Conservation (phyloP, 352 stramenopile species). For the Phytophthora hybrid region DNA sequence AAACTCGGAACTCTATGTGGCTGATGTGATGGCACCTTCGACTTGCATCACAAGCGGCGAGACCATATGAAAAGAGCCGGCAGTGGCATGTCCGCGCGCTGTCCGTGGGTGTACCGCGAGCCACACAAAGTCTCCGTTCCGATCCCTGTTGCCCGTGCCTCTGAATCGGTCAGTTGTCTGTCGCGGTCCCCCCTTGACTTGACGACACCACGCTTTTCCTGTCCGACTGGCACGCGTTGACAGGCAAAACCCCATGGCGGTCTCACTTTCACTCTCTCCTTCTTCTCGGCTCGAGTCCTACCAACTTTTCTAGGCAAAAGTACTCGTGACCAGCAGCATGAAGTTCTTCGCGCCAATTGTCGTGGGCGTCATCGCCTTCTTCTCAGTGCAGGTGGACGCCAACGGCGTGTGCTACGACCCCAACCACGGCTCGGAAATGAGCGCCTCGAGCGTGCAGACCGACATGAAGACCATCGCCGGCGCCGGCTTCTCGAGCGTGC, state of each 20-base stretch:
- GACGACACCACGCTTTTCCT: slow-evolving; percentile 14
- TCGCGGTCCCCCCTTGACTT: slow-evolving; percentile 11
- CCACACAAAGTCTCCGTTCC: slow-evolving; percentile 29
- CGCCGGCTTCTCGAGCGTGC: slow-evolving; percentile 66
- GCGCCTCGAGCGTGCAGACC: slow-evolving; percentile 36
- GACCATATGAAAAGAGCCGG: slow-evolving; percentile 37
- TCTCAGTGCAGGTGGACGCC: slow-evolving; percentile 50
- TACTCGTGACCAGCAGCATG: slow-evolving; percentile 41
- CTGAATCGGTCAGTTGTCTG: slow-evolving; percentile 18
- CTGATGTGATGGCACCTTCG: slow-evolving; percentile 12
- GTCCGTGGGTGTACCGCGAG: slow-evolving; percentile 24
- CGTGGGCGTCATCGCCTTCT: slow-evolving; percentile 44
- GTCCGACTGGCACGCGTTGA: slow-evolving; percentile 26
- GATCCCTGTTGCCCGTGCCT: slow-evolving; percentile 25
- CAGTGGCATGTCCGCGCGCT: slow-evolving; percentile 22
- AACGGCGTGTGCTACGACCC: slow-evolving; percentile 81
- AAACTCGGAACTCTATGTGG: slow-evolving; percentile 5
- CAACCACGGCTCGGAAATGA: slow-evolving; percentile 56
- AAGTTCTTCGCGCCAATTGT: slow-evolving; percentile 49
- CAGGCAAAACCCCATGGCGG: slow-evolving; percentile 1
- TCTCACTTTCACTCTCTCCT: slow-evolving; percentile 41
- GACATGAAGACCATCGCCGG: slow-evolving; percentile 64
- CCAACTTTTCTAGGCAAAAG: slow-evolving; percentile 41
- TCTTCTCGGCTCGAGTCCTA: slow-evolving; percentile 8
- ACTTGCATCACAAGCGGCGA: slow-evolving; percentile 23